Evolutionary conservation across 2,329 filamentous ascomycete genomes (phyloP).

Genomic region (Aspergillus sp.): DNA sequence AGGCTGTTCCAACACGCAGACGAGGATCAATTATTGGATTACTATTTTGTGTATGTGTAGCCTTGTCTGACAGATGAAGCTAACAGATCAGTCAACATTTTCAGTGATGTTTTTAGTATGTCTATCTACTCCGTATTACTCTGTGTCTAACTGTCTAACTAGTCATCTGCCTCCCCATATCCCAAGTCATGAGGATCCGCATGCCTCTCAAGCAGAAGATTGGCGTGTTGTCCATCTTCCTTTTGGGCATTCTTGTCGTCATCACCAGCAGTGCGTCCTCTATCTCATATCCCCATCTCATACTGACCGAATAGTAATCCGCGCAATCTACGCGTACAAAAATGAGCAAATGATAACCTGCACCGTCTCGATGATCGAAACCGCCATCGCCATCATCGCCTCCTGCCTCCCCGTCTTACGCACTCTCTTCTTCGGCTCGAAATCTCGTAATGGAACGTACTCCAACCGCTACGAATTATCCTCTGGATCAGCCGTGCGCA

Average conservation of each 20-base stretch:
- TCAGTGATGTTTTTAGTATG: slow-evolving; percentile 14
- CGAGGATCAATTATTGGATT: slow-evolving; percentile 12
- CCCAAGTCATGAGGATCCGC: slow-evolving; percentile 12
- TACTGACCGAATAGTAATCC: slow-evolving; percentile 12
- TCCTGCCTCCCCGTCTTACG: slow-evolving; percentile 13
- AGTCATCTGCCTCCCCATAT: slow-evolving; percentile 17
- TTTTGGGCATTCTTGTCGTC: slow-evolving; percentile 12
- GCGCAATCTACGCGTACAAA: slow-evolving; percentile 14
- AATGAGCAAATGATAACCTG: slow-evolving; percentile 19
- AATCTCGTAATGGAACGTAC: slow-evolving; percentile 15
- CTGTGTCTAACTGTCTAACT: slow-evolving; percentile 1
- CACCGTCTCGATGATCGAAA: slow-evolving; percentile 20
- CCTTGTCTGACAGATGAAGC: background rate
- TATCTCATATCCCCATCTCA: background rate
- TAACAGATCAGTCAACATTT: slow-evolving; percentile 12
- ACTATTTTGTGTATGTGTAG: slow-evolving; percentile 15
- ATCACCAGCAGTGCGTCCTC: slow-evolving; percentile 14
- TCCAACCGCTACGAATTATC: slow-evolving; percentile 15
- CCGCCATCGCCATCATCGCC: slow-evolving; percentile 15
- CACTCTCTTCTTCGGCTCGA: slow-evolving; percentile 19
- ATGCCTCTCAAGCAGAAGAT: slow-evolving; percentile 14
- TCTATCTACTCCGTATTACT: background rate
- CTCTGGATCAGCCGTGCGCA: slow-evolving; percentile 1
- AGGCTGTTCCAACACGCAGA: background rate
- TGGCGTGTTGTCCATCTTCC: slow-evolving; percentile 14